These are phyloP conservation scores for Talaromyces islandicus DNA, from an alignment of 2,329 filamentous ascomycete species.

Conservation along the genomic window DNA sequence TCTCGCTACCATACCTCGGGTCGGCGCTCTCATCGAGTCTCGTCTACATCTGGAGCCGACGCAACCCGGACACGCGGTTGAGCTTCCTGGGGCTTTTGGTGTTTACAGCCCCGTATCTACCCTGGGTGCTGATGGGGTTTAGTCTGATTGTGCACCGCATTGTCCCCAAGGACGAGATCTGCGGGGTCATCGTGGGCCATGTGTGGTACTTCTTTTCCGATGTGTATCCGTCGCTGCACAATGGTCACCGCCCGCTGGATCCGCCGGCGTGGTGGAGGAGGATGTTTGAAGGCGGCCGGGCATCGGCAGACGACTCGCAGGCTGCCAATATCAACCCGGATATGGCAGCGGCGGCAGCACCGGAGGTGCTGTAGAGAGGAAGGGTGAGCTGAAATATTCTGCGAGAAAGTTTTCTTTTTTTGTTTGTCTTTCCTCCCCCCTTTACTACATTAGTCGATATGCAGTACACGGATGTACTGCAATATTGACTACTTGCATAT, in stretches of 20 bases:
- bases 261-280: constrained; percentile 87
- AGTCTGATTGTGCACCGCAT: constrained; percentile 84
- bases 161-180: constrained; percentile 91
- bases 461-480: too few relatives aligned
- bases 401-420: neutral
- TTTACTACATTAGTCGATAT: neutral
- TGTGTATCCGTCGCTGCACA: constrained; percentile 87
- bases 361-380: constrained; percentile 23
- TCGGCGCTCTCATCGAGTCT: constrained; percentile 86
- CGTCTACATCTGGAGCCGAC: constrained; percentile 95
- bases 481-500: neutral
- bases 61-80: constrained; percentile 85
- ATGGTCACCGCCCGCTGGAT: constrained; percentile 77
- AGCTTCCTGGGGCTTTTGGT: constrained; percentile 84
- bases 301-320: constrained; percentile 16
- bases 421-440: too few relatives aligned
- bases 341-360: constrained; percentile 24
- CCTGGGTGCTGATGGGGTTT: constrained; percentile 92
- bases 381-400: neutral
- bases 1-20: constrained; percentile 91
- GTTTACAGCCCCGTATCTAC: constrained; percentile 89
- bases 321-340: constrained; percentile 25
- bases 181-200: constrained; percentile 90
- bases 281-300: constrained; percentile 58
- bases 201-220: constrained; percentile 98